Base-by-base conservation (phyloP, 805 yeast species). In the Hanseniaspora pseudoguilliermondii region DNA sequence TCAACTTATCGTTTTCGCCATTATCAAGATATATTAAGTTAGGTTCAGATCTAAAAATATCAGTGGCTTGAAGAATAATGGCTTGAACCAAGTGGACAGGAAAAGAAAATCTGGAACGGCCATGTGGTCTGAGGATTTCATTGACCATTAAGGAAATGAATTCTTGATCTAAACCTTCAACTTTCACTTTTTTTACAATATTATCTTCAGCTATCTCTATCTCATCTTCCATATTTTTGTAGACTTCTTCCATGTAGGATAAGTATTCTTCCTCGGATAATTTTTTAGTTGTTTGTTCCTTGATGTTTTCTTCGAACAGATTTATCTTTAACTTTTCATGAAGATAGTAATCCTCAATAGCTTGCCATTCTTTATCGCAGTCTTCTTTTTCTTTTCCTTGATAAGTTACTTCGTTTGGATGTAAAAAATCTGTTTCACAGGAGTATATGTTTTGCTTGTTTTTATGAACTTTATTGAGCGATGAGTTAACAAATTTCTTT, bases 61-160 rank as follows among this genome's bases (percentile, higher is more conserved):
- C 76, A 65, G 82, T 77, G 7, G 84, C 90, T 58, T 80, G 84
- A 21, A 84, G 78, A 38, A 91, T 74, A 47, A 93, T 84, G 5
- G 91, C 93, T 64, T 82, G 84, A 1, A 86, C 90, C 64, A 86
- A 90, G 60, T 81, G 80, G 66, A 82, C 83, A n/a, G 95, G 93
- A 34, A 93, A 65, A 82, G 32, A 93, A 95, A 15, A 75, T 68
- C 61, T 82, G 80, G 71, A 52, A 36, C 55, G 47, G 6, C 55
- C 55, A 44, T 41, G 39, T 15, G 43, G 43, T 52, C 55, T 52
- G 32, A 93, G 93, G n/a, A 78, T 66, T 47, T 77, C 75, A 41
- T 68, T 66, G 39, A 90, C 78, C 80, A 88, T 79, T 54, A 75
- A 71, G 32, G 76, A 69, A 55, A 93, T 75, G 67, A 86, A 86